Conservation (phyloP, 495 filamentous ascomycete genomes). For the Aspergillus mulundensis region DNA sequence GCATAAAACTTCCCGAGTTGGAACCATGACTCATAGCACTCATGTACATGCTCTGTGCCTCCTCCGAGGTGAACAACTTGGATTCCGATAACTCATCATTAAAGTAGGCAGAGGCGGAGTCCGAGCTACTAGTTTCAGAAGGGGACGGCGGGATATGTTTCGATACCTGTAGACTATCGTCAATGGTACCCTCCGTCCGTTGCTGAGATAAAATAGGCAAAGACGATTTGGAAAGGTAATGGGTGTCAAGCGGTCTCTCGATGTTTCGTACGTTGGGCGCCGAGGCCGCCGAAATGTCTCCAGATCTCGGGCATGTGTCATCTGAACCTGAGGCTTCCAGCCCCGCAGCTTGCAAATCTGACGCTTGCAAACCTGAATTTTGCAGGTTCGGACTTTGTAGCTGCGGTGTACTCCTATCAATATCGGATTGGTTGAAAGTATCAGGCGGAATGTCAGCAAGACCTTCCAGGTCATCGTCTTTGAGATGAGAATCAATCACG, state of each 20-base stretch:
- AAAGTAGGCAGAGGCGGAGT: conserved; percentile 20
- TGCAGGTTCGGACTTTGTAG: conserved; percentile 6
- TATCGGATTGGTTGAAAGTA: conserved; percentile 1
- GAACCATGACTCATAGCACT: conserved; percentile 56
- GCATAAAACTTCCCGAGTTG: conserved; percentile 33
- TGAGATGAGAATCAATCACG: conserved; percentile 43
- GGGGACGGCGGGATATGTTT: conserved; percentile 16
- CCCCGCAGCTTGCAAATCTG: too few relatives aligned
- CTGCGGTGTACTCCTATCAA: conserved; percentile 15
- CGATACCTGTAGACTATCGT: not conserved
- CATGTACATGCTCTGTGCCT: conserved; percentile 97
- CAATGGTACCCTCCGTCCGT: not conserved
- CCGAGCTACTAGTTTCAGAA: conserved; percentile 25
- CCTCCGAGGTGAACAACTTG: conserved; percentile 80
- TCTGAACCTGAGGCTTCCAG: not conserved
- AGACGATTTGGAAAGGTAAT: not conserved
- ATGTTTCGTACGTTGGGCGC: conserved; percentile 5
- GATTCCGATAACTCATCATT: conserved; percentile 61
- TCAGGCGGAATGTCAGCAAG: conserved; percentile 13
- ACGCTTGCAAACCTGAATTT: not conserved
- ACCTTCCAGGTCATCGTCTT: conserved; percentile 35
- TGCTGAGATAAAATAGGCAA: not conserved
- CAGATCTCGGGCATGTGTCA: not conserved
- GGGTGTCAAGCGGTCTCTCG: not conserved
- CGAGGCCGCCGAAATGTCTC: not conserved